Conservation (phyloP, 306 rosid species). For the Glycine tomentella region DNA sequence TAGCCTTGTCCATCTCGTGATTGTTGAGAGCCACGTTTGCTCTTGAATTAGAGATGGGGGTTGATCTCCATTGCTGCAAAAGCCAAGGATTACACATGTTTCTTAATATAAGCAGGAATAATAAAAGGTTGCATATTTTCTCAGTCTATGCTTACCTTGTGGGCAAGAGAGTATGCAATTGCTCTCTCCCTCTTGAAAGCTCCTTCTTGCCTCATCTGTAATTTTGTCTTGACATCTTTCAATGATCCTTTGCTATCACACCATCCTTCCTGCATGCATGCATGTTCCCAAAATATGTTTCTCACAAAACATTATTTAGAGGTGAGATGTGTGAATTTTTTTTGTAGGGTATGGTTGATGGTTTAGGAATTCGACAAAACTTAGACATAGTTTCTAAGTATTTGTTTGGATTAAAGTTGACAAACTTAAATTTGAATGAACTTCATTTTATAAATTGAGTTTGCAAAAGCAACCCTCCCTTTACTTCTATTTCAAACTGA, state of each 20-base stretch:
- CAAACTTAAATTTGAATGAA: neutral
- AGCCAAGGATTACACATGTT: neutral
- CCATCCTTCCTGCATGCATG: conserved; percentile 84
- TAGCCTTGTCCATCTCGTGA: conserved; percentile 62
- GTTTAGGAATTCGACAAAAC: neutral
- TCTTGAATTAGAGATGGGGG: conserved; percentile 54
- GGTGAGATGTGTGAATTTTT: neutral
- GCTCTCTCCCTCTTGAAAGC: conserved; percentile 93
- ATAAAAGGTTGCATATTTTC: neutral
- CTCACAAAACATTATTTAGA: neutral
- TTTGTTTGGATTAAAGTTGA: neutral
- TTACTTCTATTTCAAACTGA: too few relatives aligned
- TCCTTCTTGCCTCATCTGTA: conserved; percentile 87
- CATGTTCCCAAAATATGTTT: neutral
- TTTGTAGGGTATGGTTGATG: neutral
- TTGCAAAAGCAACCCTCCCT: neutral
- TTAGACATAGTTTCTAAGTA: neutral
- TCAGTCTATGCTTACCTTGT: conserved; percentile 60
- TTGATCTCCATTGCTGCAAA: conserved; percentile 78
- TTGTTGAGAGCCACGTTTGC: conserved; percentile 55
- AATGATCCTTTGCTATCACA: conserved; percentile 85
- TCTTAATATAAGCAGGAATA: neutral
- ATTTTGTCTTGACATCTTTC: conserved; percentile 68
- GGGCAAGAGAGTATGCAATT: conserved; percentile 83
- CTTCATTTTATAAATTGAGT: neutral